These are phyloP conservation scores for Oryza officinalis DNA, from an alignment of 176 grass and related monocot genomes.

Conservation along the genomic window DNA sequence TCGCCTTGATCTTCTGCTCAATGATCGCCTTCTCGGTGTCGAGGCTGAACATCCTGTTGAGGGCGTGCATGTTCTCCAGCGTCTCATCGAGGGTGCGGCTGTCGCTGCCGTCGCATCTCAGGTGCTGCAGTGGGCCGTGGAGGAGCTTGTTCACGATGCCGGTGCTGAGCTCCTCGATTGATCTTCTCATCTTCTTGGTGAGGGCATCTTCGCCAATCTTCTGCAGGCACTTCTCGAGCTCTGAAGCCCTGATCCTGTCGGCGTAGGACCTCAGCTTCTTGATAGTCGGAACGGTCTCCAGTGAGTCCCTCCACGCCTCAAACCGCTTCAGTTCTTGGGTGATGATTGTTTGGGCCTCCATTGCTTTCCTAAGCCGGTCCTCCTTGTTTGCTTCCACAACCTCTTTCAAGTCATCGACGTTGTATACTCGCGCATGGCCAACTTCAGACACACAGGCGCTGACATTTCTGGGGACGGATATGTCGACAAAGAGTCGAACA, in stretches of 20 bases:
- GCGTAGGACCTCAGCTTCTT: slow-evolving; percentile 86
- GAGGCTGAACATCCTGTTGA: slow-evolving; percentile 88
- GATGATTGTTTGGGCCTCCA: slow-evolving; percentile 79
- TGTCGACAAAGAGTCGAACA: slow-evolving; percentile 70
- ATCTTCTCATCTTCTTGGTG: slow-evolving; percentile 75
- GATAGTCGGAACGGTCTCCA: slow-evolving; percentile 88
- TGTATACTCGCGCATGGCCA: slow-evolving; percentile 53
- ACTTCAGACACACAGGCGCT: slow-evolving; percentile 60
- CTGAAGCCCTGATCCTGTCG: slow-evolving; percentile 74
- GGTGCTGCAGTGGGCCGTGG: slow-evolving; percentile 84
- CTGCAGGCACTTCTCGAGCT: slow-evolving; percentile 84
- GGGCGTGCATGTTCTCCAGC: slow-evolving; percentile 79
- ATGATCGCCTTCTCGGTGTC: slow-evolving; percentile 74
- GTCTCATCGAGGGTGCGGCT: slow-evolving; percentile 82
- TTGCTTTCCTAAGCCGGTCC: slow-evolving; percentile 80
- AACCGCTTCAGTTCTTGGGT: slow-evolving; percentile 68
- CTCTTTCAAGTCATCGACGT: slow-evolving; percentile 89
- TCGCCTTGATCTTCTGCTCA: slow-evolving; percentile 88
- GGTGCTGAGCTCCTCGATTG: slow-evolving; percentile 76
- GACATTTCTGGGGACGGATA: slow-evolving; percentile 88
- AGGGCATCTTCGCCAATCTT: slow-evolving; percentile 71
- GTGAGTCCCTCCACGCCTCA: slow-evolving; percentile 78
- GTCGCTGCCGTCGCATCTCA: slow-evolving; percentile 76
- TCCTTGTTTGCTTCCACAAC: slow-evolving; percentile 93
- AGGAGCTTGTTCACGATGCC: slow-evolving; percentile 90